Evolutionary conservation across 176 grass and related monocot genomes (phyloP).

Genomic region (Ananas comosus): DNA sequence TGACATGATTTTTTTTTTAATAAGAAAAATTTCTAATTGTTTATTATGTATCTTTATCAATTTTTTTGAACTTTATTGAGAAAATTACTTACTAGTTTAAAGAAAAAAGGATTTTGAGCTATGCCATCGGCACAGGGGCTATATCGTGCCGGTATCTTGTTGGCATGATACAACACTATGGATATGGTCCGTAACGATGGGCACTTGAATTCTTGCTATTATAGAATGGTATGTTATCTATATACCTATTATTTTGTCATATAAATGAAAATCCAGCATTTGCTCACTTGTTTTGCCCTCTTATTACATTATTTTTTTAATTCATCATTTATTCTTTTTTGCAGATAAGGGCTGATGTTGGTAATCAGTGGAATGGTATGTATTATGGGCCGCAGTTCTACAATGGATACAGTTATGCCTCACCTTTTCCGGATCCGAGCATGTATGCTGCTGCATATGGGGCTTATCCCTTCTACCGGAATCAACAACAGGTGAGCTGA

Average conservation of each 20-base stretch:
- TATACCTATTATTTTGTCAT: too few relatives aligned
- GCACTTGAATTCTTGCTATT: not conserved
- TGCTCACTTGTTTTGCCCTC: too few relatives aligned
- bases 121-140: too few relatives aligned
- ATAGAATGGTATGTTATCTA: not conserved
- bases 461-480: slow-evolving; percentile 72
- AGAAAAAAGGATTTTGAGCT: too few relatives aligned
- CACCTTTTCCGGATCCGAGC: slow-evolving; percentile 70
- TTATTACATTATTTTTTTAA: too few relatives aligned
- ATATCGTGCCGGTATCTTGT: too few relatives aligned
- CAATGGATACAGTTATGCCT: slow-evolving; percentile 72
- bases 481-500: slow-evolving; percentile 89
- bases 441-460: slow-evolving; percentile 74
- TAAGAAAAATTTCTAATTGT: not conserved
- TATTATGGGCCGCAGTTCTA: slow-evolving; percentile 73
- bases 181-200: too few relatives aligned
- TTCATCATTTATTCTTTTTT: not conserved
- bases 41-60: not conserved
- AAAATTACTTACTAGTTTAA: too few relatives aligned
- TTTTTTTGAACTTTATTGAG: not conserved
- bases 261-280: too few relatives aligned
- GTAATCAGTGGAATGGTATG: slow-evolving; percentile 78
- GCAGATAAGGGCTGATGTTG: slow-evolving; percentile 53
- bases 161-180: too few relatives aligned
- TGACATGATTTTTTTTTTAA: not conserved